Evolutionary conservation across 148 eudicot species (phyloP), one percentile per base, ranked within the genome.

Genomic region (Heliosperma pusillum): DNA sequence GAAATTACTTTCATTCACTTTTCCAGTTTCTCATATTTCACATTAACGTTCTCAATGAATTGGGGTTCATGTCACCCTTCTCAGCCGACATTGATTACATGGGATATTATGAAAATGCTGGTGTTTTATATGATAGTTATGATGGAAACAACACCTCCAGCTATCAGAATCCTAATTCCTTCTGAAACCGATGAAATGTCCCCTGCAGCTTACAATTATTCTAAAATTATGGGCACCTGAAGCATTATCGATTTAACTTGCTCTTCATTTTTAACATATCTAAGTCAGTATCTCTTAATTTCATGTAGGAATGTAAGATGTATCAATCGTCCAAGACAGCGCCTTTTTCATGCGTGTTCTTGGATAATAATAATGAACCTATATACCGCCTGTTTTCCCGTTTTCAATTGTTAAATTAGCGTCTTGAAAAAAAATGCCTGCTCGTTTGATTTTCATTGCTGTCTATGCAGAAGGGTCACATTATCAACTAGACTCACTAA

Each of bases 341-440:
- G 78, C 77, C 90, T 85, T 88, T 86, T 89, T 82, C n/a, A 81
- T 29, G 86, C 82, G 76, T 78, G 86, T 79, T 82, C 80, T 80
- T 80, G 81, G 87, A 80, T 75, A 40, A 72, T 77, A 55, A 57
- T 63, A 50, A 58, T 59, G 40, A 56, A 36, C 10, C 9, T 36
- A 36, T 36, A 7, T 36, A 36, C 6, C 9, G 10, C 42, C 42
- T 36, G 42, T 36, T 36, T 36, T 36, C 42, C 9, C 7, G 9
- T 36, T 36, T 36, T 36, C 42, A 36, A 36, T 4, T 36, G 42
- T 36, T 7, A 10, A 36, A 36, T 36, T 36, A 36, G 8, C 42
- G 6, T 36, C 42, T 36, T 36, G 42, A 36, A 36, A 36, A 10
- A 36, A 36, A 36, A 0, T 36, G 1, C 42, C 42, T 36, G 42